Percentiles rank a stretch among this genome's conserved stretches.
Evolutionary conservation across 176 grass and related monocot genomes (phyloP).

Genomic region (Alopecurus myosuroides): DNA sequence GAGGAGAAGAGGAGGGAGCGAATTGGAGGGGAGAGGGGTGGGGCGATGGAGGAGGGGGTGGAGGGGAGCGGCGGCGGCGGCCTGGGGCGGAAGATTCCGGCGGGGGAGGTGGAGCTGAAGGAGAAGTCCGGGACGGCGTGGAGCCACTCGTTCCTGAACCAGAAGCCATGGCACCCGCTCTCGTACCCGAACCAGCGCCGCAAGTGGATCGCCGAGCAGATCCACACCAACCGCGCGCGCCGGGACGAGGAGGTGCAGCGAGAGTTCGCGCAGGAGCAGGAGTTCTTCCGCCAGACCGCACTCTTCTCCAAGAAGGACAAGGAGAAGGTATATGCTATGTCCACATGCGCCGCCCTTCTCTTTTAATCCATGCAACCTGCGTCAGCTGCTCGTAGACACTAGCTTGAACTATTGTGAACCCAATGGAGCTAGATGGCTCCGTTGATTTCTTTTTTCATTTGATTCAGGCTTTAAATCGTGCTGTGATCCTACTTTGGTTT

Average conservation of each 20-base stretch:
- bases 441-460: neutral
- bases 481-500: neutral
- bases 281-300: conserved; percentile 92
- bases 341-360: neutral
- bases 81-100: conserved; percentile 33
- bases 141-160: conserved; percentile 95
- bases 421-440: neutral
- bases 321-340: conserved; percentile 63
- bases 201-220: conserved; percentile 99
- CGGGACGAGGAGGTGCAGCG: conserved; percentile 73
- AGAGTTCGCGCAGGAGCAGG: conserved; percentile 95
- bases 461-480: neutral
- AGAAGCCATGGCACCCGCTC: conserved; percentile 96
- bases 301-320: conserved; percentile 95
- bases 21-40: neutral
- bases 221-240: conserved; percentile 47
- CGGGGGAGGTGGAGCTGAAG: conserved; percentile 89
- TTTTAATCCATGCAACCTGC: neutral
- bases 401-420: neutral
- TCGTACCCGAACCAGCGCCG: conserved; percentile 98
- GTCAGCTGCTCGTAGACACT: neutral
- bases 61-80: conserved; percentile 36
- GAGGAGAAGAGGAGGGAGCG: neutral
- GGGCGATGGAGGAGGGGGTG: conserved; percentile 67
- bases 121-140: conserved; percentile 89